Base-by-base conservation (phyloP, 345 rosid species). In the Eucalyptus erythrocorys region DNA sequence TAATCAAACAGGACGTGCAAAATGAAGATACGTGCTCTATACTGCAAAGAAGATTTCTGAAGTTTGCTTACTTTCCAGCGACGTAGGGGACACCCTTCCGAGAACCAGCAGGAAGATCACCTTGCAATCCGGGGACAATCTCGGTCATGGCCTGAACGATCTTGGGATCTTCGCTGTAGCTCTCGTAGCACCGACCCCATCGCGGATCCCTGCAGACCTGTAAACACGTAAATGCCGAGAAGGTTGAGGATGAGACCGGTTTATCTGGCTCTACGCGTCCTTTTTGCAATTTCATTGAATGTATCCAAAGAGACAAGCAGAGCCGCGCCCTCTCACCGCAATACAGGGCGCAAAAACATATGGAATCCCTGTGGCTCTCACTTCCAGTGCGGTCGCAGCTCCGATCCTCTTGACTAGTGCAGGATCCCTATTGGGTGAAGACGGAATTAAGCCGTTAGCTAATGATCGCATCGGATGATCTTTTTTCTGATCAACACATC, bases 171-270 rank as follows among this genome's bases (percentile, higher is more conserved):
- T 97, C 99, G 64, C 98, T 96, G 89, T 94, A 98, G 92, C 99
- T 98, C 91, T 98, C 99, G 9, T 95, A 98, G 92, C 99, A 98
- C 57, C 99, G 91, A 80, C 99, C 98, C 99, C 99, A 98, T 90
- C 99, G 94, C 19, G 99, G 99, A 92, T 98, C 99, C 92, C 99
- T 94, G 86, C 99, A 98, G 45, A 98, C 99, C 99, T 96, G 92
- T 87, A 37, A 13, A 59, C 5, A 6, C 53, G 19, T 37, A 37
- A 71, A 71, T 71, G 81, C 81, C 45, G 21, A 71, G 19, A 10
- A 37, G 81, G 8, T 21, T 6, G 45, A 71, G 4, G 45, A 19
- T 5, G 27, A 19, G 81, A 71, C 8, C 27, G 4, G 80, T 22
- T 68, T 17, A 68, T 17, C 42, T 32, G 42, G 80, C 22, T 68